phyloP scores from a whole-genome alignment of 345 rosid genomes.

The Cochlearia excelsa region DNA sequence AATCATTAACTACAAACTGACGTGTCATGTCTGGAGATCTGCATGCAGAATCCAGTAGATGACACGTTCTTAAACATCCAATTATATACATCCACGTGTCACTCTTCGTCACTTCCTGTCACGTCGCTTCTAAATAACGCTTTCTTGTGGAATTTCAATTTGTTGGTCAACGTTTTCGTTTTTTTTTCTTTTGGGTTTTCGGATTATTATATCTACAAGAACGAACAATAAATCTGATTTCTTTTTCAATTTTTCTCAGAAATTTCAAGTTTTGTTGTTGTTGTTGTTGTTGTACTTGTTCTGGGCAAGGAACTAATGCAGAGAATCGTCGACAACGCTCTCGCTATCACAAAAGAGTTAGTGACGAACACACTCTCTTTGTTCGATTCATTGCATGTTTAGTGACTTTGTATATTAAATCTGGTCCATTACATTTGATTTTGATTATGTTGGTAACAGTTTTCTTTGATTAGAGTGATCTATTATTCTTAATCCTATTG shows the following conservation, averaged over 20 bases:
- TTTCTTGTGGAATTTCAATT: conserved; percentile 9
- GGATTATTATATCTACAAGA: not conserved
- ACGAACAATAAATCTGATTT: too few relatives aligned
- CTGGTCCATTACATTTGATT: too few relatives aligned
- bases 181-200: not conserved
- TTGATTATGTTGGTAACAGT: too few relatives aligned
- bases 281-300: not conserved
- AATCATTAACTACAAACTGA: conserved; percentile 20
- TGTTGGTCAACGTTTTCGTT: too few relatives aligned
- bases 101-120: not conserved
- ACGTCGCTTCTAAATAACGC: conserved; percentile 18
- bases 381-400: too few relatives aligned
- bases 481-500: not conserved
- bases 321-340: conserved; percentile 71
- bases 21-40: conserved; percentile 32
- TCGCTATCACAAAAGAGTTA: conserved; percentile 89
- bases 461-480: not conserved
- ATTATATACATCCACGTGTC: conserved; percentile 16
- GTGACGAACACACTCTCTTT: conserved; percentile 27
- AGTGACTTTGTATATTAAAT: too few relatives aligned
- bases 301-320: conserved; percentile 44
- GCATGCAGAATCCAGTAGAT: conserved; percentile 32
- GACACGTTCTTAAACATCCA: conserved; percentile 27
- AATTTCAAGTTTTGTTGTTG: not conserved
- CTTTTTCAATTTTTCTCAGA: not conserved